These are phyloP conservation scores for Ambrosiella xylebori DNA, from an alignment of 2,329 filamentous ascomycete genomes.

Conservation along the genomic window DNA sequence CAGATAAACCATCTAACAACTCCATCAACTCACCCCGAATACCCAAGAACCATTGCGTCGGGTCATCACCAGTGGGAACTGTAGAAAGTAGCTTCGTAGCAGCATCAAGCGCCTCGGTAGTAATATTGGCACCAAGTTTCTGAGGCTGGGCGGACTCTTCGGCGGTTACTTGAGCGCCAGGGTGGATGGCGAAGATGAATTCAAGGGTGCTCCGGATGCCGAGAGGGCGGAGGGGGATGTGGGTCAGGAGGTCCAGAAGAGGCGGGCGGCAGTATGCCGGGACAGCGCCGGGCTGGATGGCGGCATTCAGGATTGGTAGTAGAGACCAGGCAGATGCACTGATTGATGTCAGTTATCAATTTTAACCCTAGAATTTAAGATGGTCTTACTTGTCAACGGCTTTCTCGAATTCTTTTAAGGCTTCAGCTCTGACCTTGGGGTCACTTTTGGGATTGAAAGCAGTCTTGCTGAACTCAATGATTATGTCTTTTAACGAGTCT, in stretches of 20 bases:
- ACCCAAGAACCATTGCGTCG: conserved; percentile 41
- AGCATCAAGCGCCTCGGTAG: conserved; percentile 48
- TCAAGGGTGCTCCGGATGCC: conserved; percentile 53
- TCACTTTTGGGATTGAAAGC: conserved; percentile 31
- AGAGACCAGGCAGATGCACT: conserved; percentile 32
- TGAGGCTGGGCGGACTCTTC: conserved; percentile 28
- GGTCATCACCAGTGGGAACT: conserved; percentile 35
- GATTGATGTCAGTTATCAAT: conserved; percentile 9
- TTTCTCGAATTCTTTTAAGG: conserved; percentile 26
- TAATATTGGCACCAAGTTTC: conserved; percentile 45
- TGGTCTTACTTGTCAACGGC: conserved; percentile 28
- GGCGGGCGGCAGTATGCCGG: conserved; percentile 42
- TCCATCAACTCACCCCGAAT: conserved; percentile 43
- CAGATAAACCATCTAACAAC: conserved; percentile 44
- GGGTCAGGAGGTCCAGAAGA: conserved; percentile 39
- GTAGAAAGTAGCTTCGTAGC: conserved; percentile 44
- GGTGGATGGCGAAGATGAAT: conserved; percentile 53
- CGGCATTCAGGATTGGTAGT: conserved; percentile 42
- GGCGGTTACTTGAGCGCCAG: conserved; percentile 28
- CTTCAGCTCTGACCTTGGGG: conserved; percentile 20
- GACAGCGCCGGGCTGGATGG: conserved; percentile 43
- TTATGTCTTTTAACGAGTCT: conserved; percentile 6
- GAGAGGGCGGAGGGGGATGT: conserved; percentile 41
- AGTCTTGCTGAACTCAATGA: conserved; percentile 25
- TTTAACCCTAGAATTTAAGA: neutral